phyloP scores from a whole-genome alignment of 2,329 filamentous ascomycete species.

The Diaporthe vexans region DNA sequence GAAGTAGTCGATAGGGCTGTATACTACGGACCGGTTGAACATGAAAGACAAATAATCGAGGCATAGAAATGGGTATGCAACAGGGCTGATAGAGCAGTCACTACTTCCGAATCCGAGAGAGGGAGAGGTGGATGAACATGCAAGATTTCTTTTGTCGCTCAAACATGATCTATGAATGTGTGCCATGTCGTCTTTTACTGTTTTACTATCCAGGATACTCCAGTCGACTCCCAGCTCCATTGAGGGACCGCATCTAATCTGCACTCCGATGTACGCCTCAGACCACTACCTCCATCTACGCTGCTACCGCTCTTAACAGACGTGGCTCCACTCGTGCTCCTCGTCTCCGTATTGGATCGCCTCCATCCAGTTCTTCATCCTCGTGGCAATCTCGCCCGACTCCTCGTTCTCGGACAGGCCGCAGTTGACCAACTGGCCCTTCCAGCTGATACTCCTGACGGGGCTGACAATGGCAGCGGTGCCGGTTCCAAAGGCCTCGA shows the following conservation, averaged over 20 bases:
- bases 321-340: slow-evolving; percentile 89
- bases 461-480: slow-evolving; percentile 96
- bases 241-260: not conserved
- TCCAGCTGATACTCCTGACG: slow-evolving; percentile 90
- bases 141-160: slow-evolving; percentile 38
- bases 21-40: slow-evolving; percentile 11
- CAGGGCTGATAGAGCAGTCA: slow-evolving; percentile 32
- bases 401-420: slow-evolving; percentile 86
- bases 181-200: not conserved
- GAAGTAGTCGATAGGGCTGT: slow-evolving; percentile 8
- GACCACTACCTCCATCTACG: not conserved
- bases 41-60: slow-evolving; percentile 22
- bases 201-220: not conserved
- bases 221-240: not conserved
- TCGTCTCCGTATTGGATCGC: slow-evolving; percentile 95
- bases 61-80: slow-evolving; percentile 35
- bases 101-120: slow-evolving; percentile 9
- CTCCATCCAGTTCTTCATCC: slow-evolving; percentile 98
- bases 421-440: slow-evolving; percentile 84
- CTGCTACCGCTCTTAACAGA: slow-evolving; percentile 50
- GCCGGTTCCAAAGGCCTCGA: slow-evolving; percentile 94
- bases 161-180: slow-evolving; percentile 26
- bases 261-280: not conserved
- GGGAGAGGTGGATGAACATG: slow-evolving; percentile 31
- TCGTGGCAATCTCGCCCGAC: slow-evolving; percentile 85